These are phyloP conservation scores for Akanthomyces muscarius DNA, from an alignment of 2,329 filamentous ascomycete species.

Conservation along the genomic window DNA sequence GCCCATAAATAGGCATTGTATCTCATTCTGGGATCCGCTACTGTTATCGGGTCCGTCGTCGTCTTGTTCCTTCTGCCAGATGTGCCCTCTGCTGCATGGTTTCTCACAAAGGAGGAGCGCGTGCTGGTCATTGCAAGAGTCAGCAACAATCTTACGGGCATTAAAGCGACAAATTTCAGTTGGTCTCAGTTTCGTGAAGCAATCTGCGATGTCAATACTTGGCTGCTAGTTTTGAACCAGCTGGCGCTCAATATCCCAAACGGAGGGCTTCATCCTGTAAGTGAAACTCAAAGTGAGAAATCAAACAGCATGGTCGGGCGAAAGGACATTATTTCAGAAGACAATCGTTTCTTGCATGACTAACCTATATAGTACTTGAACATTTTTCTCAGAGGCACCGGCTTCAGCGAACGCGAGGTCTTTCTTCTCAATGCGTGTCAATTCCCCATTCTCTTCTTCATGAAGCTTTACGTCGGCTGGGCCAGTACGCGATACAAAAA, in stretches of 20 bases:
- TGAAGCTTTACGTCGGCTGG: constrained; percentile 23
- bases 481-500: constrained; percentile 25
- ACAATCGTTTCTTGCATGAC: not conserved
- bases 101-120: constrained; percentile 58
- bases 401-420: constrained; percentile 23
- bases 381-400: constrained; percentile 25
- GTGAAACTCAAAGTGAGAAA: too few relatives aligned
- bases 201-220: not conserved
- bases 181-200: constrained; percentile 7
- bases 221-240: constrained; percentile 20
- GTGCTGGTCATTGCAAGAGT: constrained; percentile 63
- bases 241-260: constrained; percentile 28
- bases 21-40: constrained; percentile 11
- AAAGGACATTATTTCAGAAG: too few relatives aligned
- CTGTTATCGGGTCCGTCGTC: constrained; percentile 1
- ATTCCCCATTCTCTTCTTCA: constrained; percentile 23
- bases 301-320: too few relatives aligned
- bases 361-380: constrained; percentile 23
- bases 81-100: constrained; percentile 36
- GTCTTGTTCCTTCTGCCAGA: constrained; percentile 4
- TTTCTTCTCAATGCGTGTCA: constrained; percentile 22
- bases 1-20: not conserved
- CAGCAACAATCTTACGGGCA: constrained; percentile 47
- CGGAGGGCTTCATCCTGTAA: constrained; percentile 22
- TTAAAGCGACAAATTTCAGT: constrained; percentile 24